Conservation (phyloP, 345 rosid species). For the Salix brachista region DNA sequence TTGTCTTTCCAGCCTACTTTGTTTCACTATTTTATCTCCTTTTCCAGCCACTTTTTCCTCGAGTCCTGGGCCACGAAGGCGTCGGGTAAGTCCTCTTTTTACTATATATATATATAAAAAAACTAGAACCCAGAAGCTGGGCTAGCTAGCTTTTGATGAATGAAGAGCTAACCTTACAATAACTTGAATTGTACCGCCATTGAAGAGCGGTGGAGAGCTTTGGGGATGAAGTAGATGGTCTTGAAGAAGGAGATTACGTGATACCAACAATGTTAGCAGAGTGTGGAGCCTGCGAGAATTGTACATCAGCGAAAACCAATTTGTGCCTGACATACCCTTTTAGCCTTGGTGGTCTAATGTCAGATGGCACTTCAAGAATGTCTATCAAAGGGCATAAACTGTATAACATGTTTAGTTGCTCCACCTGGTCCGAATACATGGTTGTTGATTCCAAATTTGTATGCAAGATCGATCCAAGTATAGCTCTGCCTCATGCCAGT, state of each 20-base stretch:
- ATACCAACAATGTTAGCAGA: slow-evolving; percentile 50
- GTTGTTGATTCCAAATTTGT: slow-evolving; percentile 47
- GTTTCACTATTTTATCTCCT: neutral
- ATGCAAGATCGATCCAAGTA: slow-evolving; percentile 40
- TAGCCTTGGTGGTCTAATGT: slow-evolving; percentile 32
- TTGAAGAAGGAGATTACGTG: slow-evolving; percentile 56
- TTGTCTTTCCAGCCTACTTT: neutral
- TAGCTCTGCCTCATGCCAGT: slow-evolving; percentile 41
- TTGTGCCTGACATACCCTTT: slow-evolving; percentile 46
- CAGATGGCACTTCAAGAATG: slow-evolving; percentile 58
- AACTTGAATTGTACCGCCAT: neutral
- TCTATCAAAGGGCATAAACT: slow-evolving; percentile 41
- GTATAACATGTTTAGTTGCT: slow-evolving; percentile 46
- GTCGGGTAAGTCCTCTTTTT: slow-evolving; percentile 44
- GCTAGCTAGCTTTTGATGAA: neutral
- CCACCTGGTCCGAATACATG: slow-evolving; percentile 63
- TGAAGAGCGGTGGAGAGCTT: slow-evolving; percentile 57
- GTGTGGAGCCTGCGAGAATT: slow-evolving; percentile 57
- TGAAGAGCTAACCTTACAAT: neutral
- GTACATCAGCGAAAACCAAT: slow-evolving; percentile 41
- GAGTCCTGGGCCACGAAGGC: slow-evolving; percentile 79
- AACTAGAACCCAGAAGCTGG: neutral
- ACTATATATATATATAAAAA: no score
- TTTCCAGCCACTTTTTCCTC: slow-evolving; percentile 52
- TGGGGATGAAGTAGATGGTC: slow-evolving; percentile 49